Evolutionary conservation across 2,329 filamentous ascomycete species (phyloP), one percentile per base, ranked within the genome.

Genomic region (Aureobasidium melanogenum): DNA sequence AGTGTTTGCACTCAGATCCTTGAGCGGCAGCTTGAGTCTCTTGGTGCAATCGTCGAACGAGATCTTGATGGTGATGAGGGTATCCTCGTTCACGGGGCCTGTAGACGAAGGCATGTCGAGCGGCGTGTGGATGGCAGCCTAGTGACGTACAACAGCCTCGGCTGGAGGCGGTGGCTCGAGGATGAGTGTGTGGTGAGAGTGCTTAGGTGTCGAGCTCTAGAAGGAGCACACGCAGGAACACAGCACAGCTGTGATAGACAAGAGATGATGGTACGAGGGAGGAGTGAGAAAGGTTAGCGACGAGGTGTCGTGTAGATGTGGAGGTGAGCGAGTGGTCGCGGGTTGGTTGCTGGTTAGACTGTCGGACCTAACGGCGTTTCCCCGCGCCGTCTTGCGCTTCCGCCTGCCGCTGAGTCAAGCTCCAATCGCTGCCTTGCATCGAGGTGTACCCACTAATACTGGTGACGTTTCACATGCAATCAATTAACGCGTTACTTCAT

Each of bases 11-110:
- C 84, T 85, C 61, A 97, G 86, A 67, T 97, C 93, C 72, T 87
- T 86, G 71, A 97, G 83, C 61, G 91, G 88, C 66, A 97, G 82
- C 82, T 96, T 97, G 79, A 95, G 89, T 69, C 91, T 88, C 70
- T 88, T 86, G 69, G 86, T 88, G 69, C 77, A 79, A 63, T 89
- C 89, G 71, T 91, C 85, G 70, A 88, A 85, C 70, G 84, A 83
- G 71, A 96, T 82, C 80, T 97, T 97, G 77, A 97, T 80, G 66
- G 88, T 91, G 75, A 97, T 88, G 66, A 84, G 79, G 57, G 88
- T 91, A 64, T 91, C 88, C 61, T 84, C 82, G 57, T 77, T 80
- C 62, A 83, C 79, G 43, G 79, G 75, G 61, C 76, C 70, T 64
- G 75, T 74, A 47, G 61, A 64, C 36, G 75, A 73, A 74, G 78